Evolutionary conservation across 352 stramenopile genomes (phyloP).

Genomic region (Lagenidium sp.): DNA sequence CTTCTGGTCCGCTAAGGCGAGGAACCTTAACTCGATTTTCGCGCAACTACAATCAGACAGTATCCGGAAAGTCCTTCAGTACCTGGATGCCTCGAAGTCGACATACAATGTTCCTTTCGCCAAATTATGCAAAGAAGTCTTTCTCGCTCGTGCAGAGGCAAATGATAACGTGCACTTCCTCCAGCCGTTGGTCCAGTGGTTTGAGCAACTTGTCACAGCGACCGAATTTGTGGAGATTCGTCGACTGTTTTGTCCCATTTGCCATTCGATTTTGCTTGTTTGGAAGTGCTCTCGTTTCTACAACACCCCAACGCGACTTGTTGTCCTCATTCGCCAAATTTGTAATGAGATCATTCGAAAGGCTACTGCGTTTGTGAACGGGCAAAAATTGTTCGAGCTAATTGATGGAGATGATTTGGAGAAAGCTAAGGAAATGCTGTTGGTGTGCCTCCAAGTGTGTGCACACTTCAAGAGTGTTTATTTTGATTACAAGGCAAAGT

Average conservation of each 20-base stretch:
- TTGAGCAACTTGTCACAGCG: slow-evolving; percentile 26
- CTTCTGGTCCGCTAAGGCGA: slow-evolving; percentile 82
- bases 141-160: slow-evolving; percentile 75
- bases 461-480: slow-evolving; percentile 89
- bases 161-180: slow-evolving; percentile 87
- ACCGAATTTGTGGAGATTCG: slow-evolving; percentile 43
- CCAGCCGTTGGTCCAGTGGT: slow-evolving; percentile 58
- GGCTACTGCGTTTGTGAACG: slow-evolving; percentile 58
- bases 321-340: slow-evolving; percentile 84
- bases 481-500: slow-evolving; percentile 90
- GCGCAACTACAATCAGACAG: slow-evolving; percentile 83
- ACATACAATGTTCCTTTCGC: slow-evolving; percentile 91
- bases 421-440: slow-evolving; percentile 60
- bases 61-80: slow-evolving; percentile 82
- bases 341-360: slow-evolving; percentile 86
- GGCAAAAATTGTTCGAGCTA: slow-evolving; percentile 71
- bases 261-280: slow-evolving; percentile 82
- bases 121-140: slow-evolving; percentile 90
- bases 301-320: slow-evolving; percentile 82
- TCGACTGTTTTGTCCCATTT: slow-evolving; percentile 78
- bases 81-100: slow-evolving; percentile 80
- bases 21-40: slow-evolving; percentile 89
- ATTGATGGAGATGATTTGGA: slow-evolving; percentile 71
- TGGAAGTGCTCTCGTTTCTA: slow-evolving; percentile 91
- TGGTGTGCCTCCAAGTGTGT: slow-evolving; percentile 69